Percentiles rank a stretch among this genome's conserved stretches.
Conservation (phyloP, 1,284 basidiomycete species). For the Austroboletus niveus region DNA sequence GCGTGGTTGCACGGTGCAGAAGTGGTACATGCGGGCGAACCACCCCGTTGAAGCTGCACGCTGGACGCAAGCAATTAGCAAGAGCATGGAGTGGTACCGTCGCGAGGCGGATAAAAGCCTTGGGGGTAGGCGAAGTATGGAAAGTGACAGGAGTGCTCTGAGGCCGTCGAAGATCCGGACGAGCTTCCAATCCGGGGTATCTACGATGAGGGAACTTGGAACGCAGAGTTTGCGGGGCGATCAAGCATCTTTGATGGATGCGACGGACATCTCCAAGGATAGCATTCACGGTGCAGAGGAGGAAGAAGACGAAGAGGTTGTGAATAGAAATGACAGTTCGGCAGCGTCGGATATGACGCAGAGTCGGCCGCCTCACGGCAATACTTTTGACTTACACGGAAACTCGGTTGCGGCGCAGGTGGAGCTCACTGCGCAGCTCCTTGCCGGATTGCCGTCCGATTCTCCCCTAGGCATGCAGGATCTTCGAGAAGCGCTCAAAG, state of each 20-base stretch:
- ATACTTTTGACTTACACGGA: slow-evolving; percentile 70
- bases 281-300: slow-evolving; percentile 31
- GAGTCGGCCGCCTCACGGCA: slow-evolving; percentile 60
- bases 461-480: slow-evolving; percentile 41
- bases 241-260: slow-evolving; percentile 23
- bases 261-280: slow-evolving; percentile 23
- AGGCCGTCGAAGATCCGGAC: slow-evolving; percentile 27
- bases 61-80: slow-evolving; percentile 77
- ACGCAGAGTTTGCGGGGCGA: slow-evolving; percentile 26
- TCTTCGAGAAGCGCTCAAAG: slow-evolving; percentile 57
- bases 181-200: slow-evolving; percentile 32
- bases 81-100: slow-evolving; percentile 68
- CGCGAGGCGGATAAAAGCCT: slow-evolving; percentile 26
- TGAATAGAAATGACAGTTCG: slow-evolving; percentile 39
- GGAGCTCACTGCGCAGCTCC: slow-evolving; percentile 72
- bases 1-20: slow-evolving; percentile 52
- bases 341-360: slow-evolving; percentile 44
- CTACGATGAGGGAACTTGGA: slow-evolving; percentile 23
- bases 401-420: slow-evolving; percentile 79
- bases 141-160: slow-evolving; percentile 31
- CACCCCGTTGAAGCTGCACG: slow-evolving; percentile 86
- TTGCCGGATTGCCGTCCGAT: slow-evolving; percentile 49
- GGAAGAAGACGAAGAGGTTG: slow-evolving; percentile 38
- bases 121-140: slow-evolving; percentile 21
- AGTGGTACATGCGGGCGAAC: slow-evolving; percentile 90